Percentiles rank a stretch among this genome's conserved stretches.
phyloP scores from a whole-genome alignment of 2,329 filamentous ascomycete genomes.

The Aureobasidium leucospermi region DNA sequence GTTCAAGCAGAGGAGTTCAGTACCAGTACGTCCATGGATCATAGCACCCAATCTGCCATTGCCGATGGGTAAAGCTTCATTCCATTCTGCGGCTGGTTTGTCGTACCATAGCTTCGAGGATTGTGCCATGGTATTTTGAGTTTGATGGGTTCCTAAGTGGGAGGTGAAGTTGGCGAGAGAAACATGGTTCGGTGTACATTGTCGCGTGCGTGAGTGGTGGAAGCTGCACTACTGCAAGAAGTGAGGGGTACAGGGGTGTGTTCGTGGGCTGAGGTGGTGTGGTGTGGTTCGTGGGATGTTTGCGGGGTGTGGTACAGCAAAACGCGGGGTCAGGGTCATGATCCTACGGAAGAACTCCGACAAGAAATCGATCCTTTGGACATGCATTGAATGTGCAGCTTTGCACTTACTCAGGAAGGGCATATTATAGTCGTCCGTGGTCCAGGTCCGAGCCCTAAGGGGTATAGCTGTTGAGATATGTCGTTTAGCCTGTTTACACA shows the following conservation, averaged over 20 bases:
- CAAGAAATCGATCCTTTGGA: background rate
- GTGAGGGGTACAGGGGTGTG: background rate
- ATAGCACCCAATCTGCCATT: slow-evolving; percentile 43
- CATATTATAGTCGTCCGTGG: background rate
- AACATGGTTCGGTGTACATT: background rate
- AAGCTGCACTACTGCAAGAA: background rate
- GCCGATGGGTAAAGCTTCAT: slow-evolving; percentile 40
- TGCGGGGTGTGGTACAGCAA: background rate
- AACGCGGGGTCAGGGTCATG: background rate
- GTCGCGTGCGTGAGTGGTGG: background rate
- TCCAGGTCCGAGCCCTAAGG: background rate
- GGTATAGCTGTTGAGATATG: background rate
- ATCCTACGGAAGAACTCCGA: background rate
- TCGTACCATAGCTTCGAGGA: slow-evolving; percentile 24
- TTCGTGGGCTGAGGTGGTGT: background rate
- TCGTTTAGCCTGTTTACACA: background rate
- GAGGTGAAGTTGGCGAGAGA: background rate
- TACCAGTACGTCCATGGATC: slow-evolving; percentile 39
- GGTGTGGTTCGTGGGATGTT: background rate
- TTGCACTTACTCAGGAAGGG: too few relatives aligned
- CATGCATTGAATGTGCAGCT: too few relatives aligned
- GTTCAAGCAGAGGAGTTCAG: slow-evolving; percentile 40
- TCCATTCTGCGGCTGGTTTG: slow-evolving; percentile 24
- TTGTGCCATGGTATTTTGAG: background rate
- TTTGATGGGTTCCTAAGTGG: background rate